Percentiles rank a stretch among this genome's conserved stretches.
Evolutionary conservation across 2,329 filamentous ascomycete species (phyloP).

Genomic region (Scolecobasidium constrictum): DNA sequence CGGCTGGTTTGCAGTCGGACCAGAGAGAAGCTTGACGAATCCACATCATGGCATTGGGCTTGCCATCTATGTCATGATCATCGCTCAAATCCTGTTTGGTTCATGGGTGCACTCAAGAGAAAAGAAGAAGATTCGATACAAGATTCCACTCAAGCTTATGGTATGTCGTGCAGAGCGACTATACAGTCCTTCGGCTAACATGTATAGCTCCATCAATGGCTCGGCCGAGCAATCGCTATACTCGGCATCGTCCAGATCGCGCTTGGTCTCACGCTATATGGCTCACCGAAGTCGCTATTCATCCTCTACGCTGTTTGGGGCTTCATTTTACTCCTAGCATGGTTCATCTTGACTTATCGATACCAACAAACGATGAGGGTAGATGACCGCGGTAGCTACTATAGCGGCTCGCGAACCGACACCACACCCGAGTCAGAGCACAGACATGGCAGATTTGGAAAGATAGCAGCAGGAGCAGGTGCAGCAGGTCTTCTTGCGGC

Average conservation of each 20-base stretch:
- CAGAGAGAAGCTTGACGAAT: slow-evolving; percentile 60
- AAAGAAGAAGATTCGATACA: slow-evolving; percentile 40
- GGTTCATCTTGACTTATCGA: slow-evolving; percentile 70
- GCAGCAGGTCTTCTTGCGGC: slow-evolving; percentile 48
- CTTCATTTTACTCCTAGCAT: slow-evolving; percentile 58
- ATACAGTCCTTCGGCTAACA: neutral
- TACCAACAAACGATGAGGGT: slow-evolving; percentile 44
- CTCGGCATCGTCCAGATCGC: slow-evolving; percentile 81
- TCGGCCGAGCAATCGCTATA: slow-evolving; percentile 65
- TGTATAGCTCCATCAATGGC: slow-evolving; percentile 72
- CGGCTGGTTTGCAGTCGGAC: slow-evolving; percentile 70
- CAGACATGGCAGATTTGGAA: slow-evolving; percentile 32
- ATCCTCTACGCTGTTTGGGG: slow-evolving; percentile 76
- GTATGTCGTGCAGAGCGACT: slow-evolving; percentile 25
- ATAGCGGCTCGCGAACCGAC: slow-evolving; percentile 43
- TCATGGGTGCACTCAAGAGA: slow-evolving; percentile 48
- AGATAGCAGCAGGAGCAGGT: slow-evolving; percentile 43
- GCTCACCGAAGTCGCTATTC: slow-evolving; percentile 75
- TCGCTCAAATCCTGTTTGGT: slow-evolving; percentile 61
- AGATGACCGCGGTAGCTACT: slow-evolving; percentile 47
- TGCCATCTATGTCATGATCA: slow-evolving; percentile 62
- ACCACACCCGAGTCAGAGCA: slow-evolving; percentile 33
- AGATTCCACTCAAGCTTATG: slow-evolving; percentile 48
- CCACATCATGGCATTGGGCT: slow-evolving; percentile 78
- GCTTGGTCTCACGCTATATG: slow-evolving; percentile 81